Percentiles rank a stretch among this genome's conserved stretches.
Conservation (phyloP, 2,329 filamentous ascomycete genomes). For the Gnomoniopsis smithogilvyi region DNA sequence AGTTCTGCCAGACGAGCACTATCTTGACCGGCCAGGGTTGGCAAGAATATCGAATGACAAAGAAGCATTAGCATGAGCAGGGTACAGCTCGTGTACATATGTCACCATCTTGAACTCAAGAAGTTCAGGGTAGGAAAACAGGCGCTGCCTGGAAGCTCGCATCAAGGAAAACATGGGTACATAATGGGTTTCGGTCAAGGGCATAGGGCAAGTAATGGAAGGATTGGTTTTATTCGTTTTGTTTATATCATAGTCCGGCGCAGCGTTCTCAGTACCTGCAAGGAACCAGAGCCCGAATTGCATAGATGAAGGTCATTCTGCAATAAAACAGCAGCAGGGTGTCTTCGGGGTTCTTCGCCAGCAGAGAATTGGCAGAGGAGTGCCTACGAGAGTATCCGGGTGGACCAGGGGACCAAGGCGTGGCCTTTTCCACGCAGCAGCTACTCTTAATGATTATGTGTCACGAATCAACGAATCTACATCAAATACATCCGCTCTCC, state of each 20-base stretch:
- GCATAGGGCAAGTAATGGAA: neutral
- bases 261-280: neutral
- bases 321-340: neutral
- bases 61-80: neutral
- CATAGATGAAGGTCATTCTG: slow-evolving; percentile 1
- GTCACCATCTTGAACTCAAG: neutral
- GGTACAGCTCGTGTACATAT: neutral
- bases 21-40: neutral
- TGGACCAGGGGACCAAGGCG: neutral
- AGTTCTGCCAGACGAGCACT: neutral
- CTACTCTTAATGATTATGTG: neutral
- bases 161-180: neutral
- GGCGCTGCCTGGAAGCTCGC: slow-evolving; percentile 2
- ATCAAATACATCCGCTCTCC: neutral
- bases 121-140: slow-evolving; percentile 8
- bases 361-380: slow-evolving; percentile 1
- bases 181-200: neutral
- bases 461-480: slow-evolving; percentile 4
- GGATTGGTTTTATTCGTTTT: slow-evolving; percentile 2
- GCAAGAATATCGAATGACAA: too few species aligned
- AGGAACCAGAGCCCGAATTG: neutral
- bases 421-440: neutral
- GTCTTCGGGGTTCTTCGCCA: neutral
- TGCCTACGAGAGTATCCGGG: neutral
- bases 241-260: neutral